Evolutionary conservation across 768 basidiomycete species (phyloP).

Genomic region (Vararia minispora): DNA sequence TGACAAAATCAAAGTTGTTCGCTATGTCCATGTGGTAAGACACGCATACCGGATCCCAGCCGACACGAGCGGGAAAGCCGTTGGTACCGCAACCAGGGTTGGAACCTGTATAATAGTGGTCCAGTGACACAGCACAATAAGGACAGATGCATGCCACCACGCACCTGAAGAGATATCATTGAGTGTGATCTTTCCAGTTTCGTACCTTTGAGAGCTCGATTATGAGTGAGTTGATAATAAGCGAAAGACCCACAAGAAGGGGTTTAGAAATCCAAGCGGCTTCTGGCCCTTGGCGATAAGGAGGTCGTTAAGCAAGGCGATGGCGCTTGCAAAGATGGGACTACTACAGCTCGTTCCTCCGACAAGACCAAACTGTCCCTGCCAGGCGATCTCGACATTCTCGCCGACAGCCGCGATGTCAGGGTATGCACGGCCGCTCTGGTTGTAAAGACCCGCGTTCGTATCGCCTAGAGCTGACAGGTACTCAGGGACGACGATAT

Average conservation of each 20-base stretch:
- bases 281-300: slow-evolving; percentile 11
- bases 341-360: slow-evolving; percentile 3
- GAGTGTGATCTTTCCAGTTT: too few species aligned
- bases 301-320: slow-evolving; percentile 15
- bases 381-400: slow-evolving; percentile 4
- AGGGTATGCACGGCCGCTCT: slow-evolving; percentile 6
- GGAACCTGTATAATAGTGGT: neutral
- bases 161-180: too few species aligned
- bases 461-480: slow-evolving; percentile 2
- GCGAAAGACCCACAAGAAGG: neutral
- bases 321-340: slow-evolving; percentile 12
- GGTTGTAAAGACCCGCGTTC: slow-evolving; percentile 5
- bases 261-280: neutral
- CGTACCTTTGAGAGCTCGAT: too few species aligned
- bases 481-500: slow-evolving; percentile 3
- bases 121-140: too few species aligned
- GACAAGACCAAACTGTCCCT: neutral
- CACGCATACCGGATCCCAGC: slow-evolving; percentile 26
- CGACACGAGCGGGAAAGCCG: slow-evolving; percentile 20
- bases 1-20: too few species aligned
- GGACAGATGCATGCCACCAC: too few species aligned
- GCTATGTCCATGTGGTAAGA: too few species aligned
- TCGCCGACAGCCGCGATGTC: slow-evolving; percentile 10
- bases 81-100: slow-evolving; percentile 22
- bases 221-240: too few species aligned